phyloP scores from a whole-genome alignment of 2,329 filamentous ascomycete genomes.

The Neoarthrinium moseri region DNA sequence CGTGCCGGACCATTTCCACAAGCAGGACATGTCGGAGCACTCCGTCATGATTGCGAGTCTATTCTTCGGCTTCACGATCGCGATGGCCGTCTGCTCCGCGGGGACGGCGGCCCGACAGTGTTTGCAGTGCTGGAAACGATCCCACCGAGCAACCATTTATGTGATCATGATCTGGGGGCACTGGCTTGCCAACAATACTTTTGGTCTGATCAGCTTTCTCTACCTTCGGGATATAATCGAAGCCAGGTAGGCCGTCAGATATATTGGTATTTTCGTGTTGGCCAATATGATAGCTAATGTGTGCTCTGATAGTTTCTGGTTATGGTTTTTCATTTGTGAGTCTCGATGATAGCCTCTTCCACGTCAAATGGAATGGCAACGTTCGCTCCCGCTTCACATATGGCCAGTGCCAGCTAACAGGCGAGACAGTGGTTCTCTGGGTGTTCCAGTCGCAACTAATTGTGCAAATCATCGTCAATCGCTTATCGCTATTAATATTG shows the following conservation, averaged over 20 bases:
- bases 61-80: slow-evolving; percentile 4
- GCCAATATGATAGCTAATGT: neutral
- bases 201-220: slow-evolving; percentile 5
- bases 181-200: slow-evolving; percentile 5
- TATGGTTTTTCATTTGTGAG: slow-evolving; percentile 9
- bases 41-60: too few relatives aligned
- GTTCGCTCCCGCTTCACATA: too few relatives aligned
- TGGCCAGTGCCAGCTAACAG: too few relatives aligned
- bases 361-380: neutral
- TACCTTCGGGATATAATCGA: slow-evolving; percentile 7
- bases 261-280: neutral
- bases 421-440: slow-evolving; percentile 2
- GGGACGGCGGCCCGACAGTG: slow-evolving; percentile 5
- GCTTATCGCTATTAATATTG: neutral
- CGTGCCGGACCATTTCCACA: too few relatives aligned
- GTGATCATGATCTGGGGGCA: slow-evolving; percentile 10
- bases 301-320: slow-evolving; percentile 2
- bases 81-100: slow-evolving; percentile 6
- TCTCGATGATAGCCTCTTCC: neutral
- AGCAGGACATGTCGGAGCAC: too few relatives aligned
- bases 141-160: neutral
- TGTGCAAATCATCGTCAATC: slow-evolving; percentile 4
- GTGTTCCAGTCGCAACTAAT: neutral
- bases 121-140: neutral
- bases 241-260: slow-evolving; percentile 4